phyloP scores from a whole-genome alignment of 2,329 filamentous ascomycete species.

The Alternaria alternata region DNA sequence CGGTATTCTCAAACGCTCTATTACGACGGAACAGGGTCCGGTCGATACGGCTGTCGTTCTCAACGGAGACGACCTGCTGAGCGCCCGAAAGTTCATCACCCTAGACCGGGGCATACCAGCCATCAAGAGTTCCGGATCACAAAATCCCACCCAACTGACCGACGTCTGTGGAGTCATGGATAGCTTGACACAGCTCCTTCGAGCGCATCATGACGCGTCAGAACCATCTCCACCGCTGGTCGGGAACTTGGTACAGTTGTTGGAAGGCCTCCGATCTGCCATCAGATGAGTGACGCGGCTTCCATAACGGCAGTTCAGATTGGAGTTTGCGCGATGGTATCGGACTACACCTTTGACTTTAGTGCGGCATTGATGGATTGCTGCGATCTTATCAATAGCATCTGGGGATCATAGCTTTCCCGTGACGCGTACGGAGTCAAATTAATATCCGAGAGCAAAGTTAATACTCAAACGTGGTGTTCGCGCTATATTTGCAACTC shows the following conservation, averaged over 20 bases:
- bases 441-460: not conserved
- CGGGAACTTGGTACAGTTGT: conserved; percentile 71
- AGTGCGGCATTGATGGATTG: not conserved
- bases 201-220: conserved; percentile 56
- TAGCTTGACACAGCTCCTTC: conserved; percentile 65
- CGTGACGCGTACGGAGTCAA: not conserved
- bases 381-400: not conserved
- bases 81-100: conserved; percentile 65
- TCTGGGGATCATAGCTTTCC: not conserved
- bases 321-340: conserved; percentile 1
- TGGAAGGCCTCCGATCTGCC: conserved; percentile 67
- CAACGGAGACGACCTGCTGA: conserved; percentile 63
- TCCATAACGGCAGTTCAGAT: not conserved
- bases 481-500: not conserved
- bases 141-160: conserved; percentile 53
- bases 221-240: conserved; percentile 65
- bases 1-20: conserved; percentile 60
- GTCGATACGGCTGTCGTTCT: conserved; percentile 53
- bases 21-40: conserved; percentile 44
- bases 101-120: conserved; percentile 64
- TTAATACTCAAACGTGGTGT: not conserved
- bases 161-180: conserved; percentile 68
- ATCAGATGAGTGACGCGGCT: conserved; percentile 39
- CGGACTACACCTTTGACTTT: not conserved
- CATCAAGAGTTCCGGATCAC: conserved; percentile 49